phyloP scores from a whole-genome alignment of 1,139 yeast genomes.

The Suhomyces terraborum region DNA sequence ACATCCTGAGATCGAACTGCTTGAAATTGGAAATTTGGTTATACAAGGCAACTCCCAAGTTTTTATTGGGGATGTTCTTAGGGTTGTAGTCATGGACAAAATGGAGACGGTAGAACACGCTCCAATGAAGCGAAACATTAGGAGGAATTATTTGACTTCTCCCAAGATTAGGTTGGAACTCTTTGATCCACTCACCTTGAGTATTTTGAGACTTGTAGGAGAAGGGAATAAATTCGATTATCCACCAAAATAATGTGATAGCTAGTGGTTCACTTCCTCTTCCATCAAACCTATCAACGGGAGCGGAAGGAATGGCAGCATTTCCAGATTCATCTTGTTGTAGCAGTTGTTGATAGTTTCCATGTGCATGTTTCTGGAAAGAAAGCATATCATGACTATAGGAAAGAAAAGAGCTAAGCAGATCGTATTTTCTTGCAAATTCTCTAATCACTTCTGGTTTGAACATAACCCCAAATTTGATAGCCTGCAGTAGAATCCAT shows the following conservation, averaged over 20 bases:
- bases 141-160: conserved; percentile 49
- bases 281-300: conserved; percentile 31
- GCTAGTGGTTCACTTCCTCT: conserved; percentile 31
- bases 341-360: background rate
- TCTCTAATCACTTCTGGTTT: conserved; percentile 39
- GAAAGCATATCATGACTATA: conserved; percentile 51
- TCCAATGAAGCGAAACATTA: conserved; percentile 59
- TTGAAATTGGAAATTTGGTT: conserved; percentile 23
- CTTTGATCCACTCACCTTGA: conserved; percentile 49
- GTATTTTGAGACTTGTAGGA: conserved; percentile 50
- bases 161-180: conserved; percentile 57
- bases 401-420: conserved; percentile 42
- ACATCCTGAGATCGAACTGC: conserved; percentile 8
- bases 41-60: conserved; percentile 25
- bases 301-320: conserved; percentile 11
- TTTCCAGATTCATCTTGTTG: background rate
- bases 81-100: conserved; percentile 49
- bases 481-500: conserved; percentile 60
- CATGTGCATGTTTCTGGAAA: conserved; percentile 4
- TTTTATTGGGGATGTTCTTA: conserved; percentile 39
- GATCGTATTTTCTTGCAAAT: conserved; percentile 39
- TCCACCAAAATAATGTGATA: conserved; percentile 54
- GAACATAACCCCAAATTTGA: conserved; percentile 50
- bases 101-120: conserved; percentile 56
- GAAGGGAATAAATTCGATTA: conserved; percentile 58